Percentiles rank a stretch among this genome's conserved stretches.
phyloP scores from a whole-genome alignment of 441 rosid species.

The Adansonia madagascariensis region DNA sequence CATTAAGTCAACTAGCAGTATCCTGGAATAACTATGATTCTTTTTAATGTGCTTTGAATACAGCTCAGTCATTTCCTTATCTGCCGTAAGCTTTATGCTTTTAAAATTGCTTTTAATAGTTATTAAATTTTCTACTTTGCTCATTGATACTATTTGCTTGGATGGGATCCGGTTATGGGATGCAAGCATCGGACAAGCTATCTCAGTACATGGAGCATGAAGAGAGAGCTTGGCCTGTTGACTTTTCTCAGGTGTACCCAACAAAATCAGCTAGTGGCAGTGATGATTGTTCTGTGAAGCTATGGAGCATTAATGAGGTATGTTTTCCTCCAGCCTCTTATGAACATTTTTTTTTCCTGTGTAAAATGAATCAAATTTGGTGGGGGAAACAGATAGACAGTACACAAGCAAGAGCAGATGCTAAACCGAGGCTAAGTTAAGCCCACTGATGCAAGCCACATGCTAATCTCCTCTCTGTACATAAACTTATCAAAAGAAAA shows the following conservation, averaged over 20 bases:
- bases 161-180: slow-evolving; percentile 79
- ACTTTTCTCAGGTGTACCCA: slow-evolving; percentile 80
- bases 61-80: not conserved
- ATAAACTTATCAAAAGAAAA: not conserved
- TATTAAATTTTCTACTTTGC: slow-evolving; percentile 19
- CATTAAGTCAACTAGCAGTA: not conserved
- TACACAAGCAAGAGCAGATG: not conserved
- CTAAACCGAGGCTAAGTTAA: slow-evolving; percentile 1
- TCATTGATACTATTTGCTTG: slow-evolving; percentile 32
- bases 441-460: not conserved
- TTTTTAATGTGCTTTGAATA: not conserved
- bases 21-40: not conserved
- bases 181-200: slow-evolving; percentile 78
- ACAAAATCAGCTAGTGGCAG: slow-evolving; percentile 94
- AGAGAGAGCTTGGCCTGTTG: slow-evolving; percentile 98
- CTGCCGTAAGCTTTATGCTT: slow-evolving; percentile 15
- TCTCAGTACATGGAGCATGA: slow-evolving; percentile 77
- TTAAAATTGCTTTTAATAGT: slow-evolving; percentile 23
- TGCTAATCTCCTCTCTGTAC: not conserved
- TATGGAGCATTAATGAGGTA: slow-evolving; percentile 94
- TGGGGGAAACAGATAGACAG: not conserved
- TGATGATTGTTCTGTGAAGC: slow-evolving; percentile 91
- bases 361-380: not conserved
- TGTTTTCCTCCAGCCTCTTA: slow-evolving; percentile 28
- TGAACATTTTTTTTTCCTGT: not conserved